These are phyloP conservation scores for Parastagonospora nodorum DNA, from an alignment of 2,329 filamentous ascomycete species.

Conservation along the genomic window DNA sequence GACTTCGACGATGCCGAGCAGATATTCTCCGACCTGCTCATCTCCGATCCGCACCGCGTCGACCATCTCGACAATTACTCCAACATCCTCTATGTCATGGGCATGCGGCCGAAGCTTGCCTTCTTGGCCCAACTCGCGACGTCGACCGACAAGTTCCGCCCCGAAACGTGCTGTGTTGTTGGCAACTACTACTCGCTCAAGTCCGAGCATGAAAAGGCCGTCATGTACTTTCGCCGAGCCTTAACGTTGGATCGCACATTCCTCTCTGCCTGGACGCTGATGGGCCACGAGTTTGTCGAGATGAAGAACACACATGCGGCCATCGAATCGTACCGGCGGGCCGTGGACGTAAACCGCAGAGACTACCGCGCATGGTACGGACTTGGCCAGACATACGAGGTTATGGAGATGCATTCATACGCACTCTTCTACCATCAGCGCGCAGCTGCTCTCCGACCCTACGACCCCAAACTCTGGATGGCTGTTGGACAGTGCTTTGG, in stretches of 20 bases:
- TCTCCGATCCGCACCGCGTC: constrained; percentile 70
- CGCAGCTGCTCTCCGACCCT: constrained; percentile 88
- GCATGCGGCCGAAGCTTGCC: constrained; percentile 82
- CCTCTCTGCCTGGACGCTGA: constrained; percentile 94
- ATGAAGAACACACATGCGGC: constrained; percentile 98
- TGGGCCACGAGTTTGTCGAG: constrained; percentile 99
- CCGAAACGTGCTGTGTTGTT: constrained; percentile 94
- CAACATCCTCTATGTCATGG: constrained; percentile 95
- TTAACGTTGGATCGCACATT: constrained; percentile 88
- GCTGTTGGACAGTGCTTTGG: constrained; percentile 91
- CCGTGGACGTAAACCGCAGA: constrained; percentile 92
- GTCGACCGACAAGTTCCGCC: constrained; percentile 91
- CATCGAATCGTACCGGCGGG: constrained; percentile 93
- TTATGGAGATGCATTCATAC: constrained; percentile 97
- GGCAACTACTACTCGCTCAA: constrained; percentile 97
- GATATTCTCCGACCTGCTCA: constrained; percentile 72
- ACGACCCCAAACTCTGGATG: constrained; percentile 99
- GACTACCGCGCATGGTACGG: constrained; percentile 99
- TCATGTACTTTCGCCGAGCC: constrained; percentile 95
- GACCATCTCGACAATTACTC: constrained; percentile 95
- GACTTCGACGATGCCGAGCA: constrained; percentile 68
- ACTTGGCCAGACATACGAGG: constrained; percentile 93
- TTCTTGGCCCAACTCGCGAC: constrained; percentile 92
- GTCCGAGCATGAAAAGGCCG: constrained; percentile 95
- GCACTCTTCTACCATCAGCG: constrained; percentile 98